These are phyloP conservation scores for Talaromyces pinophilus DNA, from an alignment of 2,329 filamentous ascomycete genomes.

Conservation along the genomic window DNA sequence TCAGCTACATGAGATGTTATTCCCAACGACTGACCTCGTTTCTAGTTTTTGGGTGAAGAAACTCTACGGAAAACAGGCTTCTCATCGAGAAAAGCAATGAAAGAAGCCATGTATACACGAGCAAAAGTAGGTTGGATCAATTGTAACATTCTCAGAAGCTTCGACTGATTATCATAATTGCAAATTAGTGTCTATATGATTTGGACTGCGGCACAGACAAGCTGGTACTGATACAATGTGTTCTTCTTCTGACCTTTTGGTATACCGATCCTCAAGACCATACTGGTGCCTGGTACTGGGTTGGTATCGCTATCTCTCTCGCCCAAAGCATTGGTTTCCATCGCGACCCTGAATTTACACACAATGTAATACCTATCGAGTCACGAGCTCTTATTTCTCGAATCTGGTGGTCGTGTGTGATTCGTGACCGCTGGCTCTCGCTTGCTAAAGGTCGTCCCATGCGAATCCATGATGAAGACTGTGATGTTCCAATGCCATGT, in stretches of 20 bases:
- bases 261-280: conserved; percentile 96
- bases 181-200: background rate
- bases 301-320: conserved; percentile 40
- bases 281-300: conserved; percentile 98
- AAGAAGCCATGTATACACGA: background rate
- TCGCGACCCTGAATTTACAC: background rate
- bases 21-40: background rate
- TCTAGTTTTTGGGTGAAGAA: background rate
- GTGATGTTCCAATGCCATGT: conserved; percentile 2
- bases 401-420: conserved; percentile 20
- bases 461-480: conserved; percentile 19
- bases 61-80: background rate
- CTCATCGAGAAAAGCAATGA: background rate
- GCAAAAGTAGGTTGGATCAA: background rate
- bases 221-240: conserved; percentile 83
- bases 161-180: background rate
- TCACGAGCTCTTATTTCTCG: background rate
- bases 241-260: conserved; percentile 94
- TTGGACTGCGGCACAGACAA: conserved; percentile 73
- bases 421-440: conserved; percentile 18
- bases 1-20: background rate
- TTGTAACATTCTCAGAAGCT: background rate
- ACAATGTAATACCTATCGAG: background rate
- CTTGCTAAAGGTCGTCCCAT: conserved; percentile 18
- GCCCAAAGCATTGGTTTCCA: conserved; percentile 17